These are phyloP conservation scores for Fusarium papillatum DNA, from an alignment of 2,329 filamentous ascomycete species.

Conservation along the genomic window DNA sequence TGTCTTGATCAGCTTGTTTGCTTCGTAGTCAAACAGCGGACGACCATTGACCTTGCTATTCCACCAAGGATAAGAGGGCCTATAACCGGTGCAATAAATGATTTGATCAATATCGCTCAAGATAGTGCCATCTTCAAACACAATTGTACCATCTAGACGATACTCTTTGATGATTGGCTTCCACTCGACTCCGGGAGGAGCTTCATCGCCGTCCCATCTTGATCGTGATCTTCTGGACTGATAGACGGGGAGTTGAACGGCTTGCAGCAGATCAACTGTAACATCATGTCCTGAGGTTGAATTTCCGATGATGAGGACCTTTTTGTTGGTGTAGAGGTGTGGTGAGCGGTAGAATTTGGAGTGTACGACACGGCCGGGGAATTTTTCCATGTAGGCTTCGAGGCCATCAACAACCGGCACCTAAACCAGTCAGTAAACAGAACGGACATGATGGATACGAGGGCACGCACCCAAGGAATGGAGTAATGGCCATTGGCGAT, in stretches of 20 bases:
- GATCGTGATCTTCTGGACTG: slow-evolving; percentile 64
- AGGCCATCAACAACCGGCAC: slow-evolving; percentile 62
- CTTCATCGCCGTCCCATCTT: slow-evolving; percentile 63
- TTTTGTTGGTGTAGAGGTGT: slow-evolving; percentile 47
- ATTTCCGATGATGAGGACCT: slow-evolving; percentile 57
- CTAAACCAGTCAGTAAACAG: slow-evolving; percentile 37
- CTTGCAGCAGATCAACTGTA: slow-evolving; percentile 51
- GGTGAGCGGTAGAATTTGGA: slow-evolving; percentile 61
- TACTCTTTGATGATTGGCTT: slow-evolving; percentile 65
- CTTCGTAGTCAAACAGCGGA: slow-evolving; percentile 63
- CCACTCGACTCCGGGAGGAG: slow-evolving; percentile 64
- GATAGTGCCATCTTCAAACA: slow-evolving; percentile 54
- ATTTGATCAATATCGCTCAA: slow-evolving; percentile 54
- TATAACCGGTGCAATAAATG: slow-evolving; percentile 60
- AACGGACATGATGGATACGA: accelerated
- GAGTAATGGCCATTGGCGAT: slow-evolving; percentile 60
- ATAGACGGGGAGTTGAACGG: slow-evolving; percentile 59
- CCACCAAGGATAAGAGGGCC: slow-evolving; percentile 63
- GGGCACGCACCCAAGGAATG: slow-evolving; percentile 56
- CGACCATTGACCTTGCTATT: slow-evolving; percentile 60
- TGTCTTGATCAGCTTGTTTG: slow-evolving; percentile 56
- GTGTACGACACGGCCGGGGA: slow-evolving; percentile 56
- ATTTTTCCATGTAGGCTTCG: slow-evolving; percentile 52
- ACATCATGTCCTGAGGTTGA: slow-evolving; percentile 60
- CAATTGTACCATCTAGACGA: slow-evolving; percentile 55